Percentiles rank a stretch among this genome's conserved stretches.
phyloP scores from a whole-genome alignment of 2,329 filamentous ascomycete genomes.

The Ophiobolus disseminans region DNA sequence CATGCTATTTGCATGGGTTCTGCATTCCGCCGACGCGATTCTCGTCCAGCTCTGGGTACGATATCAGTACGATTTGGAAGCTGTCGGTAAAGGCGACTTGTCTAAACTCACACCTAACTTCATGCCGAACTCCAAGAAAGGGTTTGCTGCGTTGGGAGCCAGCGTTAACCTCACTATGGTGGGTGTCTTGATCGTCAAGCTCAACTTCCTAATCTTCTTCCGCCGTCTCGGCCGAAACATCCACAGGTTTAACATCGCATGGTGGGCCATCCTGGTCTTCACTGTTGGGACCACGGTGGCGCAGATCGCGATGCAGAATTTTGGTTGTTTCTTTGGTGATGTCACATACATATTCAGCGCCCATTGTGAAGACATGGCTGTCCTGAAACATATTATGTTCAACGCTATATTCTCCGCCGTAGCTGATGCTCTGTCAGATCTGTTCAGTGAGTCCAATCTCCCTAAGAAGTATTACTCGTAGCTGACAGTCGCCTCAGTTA shows the following conservation, averaged over 20 bases:
- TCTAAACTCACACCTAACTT: not conserved
- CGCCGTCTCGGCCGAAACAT: constrained; percentile 13
- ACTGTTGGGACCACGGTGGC: no score
- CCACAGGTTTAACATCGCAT: constrained; percentile 6
- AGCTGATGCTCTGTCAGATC: constrained; percentile 8
- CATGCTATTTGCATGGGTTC: constrained; percentile 12
- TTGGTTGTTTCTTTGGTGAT: not conserved
- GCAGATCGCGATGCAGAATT: constrained; percentile 2
- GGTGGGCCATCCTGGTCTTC: constrained; percentile 11
- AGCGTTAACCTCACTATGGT: constrained; percentile 3
- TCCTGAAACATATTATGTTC: not conserved
- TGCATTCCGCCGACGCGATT: constrained; percentile 4
- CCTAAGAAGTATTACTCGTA: no score
- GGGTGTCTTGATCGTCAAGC: constrained; percentile 11
- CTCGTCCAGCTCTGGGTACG: constrained; percentile 5
- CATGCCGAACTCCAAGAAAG: not conserved
- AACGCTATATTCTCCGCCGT: not conserved
- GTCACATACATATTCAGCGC: no score
- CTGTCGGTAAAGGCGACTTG: constrained; percentile 12
- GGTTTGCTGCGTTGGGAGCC: not conserved
- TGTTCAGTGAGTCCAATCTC: constrained; percentile 14
- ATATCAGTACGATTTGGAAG: constrained; percentile 7
- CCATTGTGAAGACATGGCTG: no score
- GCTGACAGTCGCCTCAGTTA: constrained; percentile 9
- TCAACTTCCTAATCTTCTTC: constrained; percentile 21